Evolutionary conservation across 2,329 filamentous ascomycete genomes (phyloP).

Genomic region (Paecilomyces niveus): DNA sequence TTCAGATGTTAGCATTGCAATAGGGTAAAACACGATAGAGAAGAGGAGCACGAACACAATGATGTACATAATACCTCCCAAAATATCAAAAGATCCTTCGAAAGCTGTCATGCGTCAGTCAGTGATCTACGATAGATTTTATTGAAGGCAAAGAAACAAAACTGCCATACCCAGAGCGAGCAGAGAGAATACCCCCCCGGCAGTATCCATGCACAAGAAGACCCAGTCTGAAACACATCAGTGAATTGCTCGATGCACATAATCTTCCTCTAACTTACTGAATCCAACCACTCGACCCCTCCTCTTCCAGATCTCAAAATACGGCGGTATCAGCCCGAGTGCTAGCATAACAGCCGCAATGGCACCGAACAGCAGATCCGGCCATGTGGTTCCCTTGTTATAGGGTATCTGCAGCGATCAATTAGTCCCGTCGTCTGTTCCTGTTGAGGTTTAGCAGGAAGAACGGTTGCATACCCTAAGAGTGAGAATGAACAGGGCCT

Average conservation of each 20-base stretch:
- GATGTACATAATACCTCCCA: conserved; percentile 56
- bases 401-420: conserved; percentile 44
- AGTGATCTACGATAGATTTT: background rate
- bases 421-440: background rate
- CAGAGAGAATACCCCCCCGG: conserved; percentile 57
- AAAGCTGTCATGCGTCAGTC: conserved; percentile 38
- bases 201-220: conserved; percentile 54
- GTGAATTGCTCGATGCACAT: conserved; percentile 12
- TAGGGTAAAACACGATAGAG: background rate
- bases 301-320: conserved; percentile 56
- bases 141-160: too few species aligned
- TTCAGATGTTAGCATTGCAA: background rate
- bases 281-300: conserved; percentile 56
- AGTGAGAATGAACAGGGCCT: conserved; percentile 51
- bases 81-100: conserved; percentile 54
- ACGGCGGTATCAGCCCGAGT: conserved; percentile 52
- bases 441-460: too few species aligned
- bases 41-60: conserved; percentile 34
- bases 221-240: conserved; percentile 37
- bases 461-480: conserved; percentile 37
- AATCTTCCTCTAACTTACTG: conserved; percentile 33
- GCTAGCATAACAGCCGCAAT: conserved; percentile 52
- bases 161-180: conserved; percentile 49
- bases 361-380: conserved; percentile 51
- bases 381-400: conserved; percentile 45